These are phyloP conservation scores for Penicillium decumbens DNA, from an alignment of 2,329 filamentous ascomycete genomes.

Conservation along the genomic window DNA sequence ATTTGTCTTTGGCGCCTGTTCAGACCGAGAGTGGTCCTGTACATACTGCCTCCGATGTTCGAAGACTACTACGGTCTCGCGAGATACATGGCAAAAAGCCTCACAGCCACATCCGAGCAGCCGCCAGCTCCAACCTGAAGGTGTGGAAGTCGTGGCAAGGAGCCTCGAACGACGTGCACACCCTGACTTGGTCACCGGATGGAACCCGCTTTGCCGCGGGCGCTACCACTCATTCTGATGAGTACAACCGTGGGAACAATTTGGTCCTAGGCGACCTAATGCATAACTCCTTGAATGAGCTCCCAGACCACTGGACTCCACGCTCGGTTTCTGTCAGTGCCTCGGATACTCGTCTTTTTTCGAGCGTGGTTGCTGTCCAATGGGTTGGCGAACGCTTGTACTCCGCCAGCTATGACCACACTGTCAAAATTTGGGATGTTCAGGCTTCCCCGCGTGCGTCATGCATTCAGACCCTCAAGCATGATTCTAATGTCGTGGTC, in stretches of 20 bases:
- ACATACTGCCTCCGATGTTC: neutral
- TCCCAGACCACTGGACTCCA: conserved; percentile 50
- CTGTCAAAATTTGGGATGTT: conserved; percentile 55
- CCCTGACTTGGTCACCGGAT: conserved; percentile 54
- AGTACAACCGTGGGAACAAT: conserved; percentile 57
- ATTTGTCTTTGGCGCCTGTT: neutral
- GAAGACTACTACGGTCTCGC: conserved; percentile 26
- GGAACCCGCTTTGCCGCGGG: conserved; percentile 54
- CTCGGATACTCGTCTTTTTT: conserved; percentile 52
- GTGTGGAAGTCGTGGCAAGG: conserved; percentile 50
- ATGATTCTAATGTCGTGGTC: conserved; percentile 49
- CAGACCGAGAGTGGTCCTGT: neutral
- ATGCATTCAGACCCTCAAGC: conserved; percentile 39
- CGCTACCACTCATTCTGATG: conserved; percentile 53
- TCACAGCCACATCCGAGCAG: conserved; percentile 14
- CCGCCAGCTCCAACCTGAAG: conserved; percentile 40
- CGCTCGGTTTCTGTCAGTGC: conserved; percentile 42
- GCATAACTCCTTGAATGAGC: conserved; percentile 45
- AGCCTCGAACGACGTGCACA: conserved; percentile 55
- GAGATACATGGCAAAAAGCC: conserved; percentile 24
- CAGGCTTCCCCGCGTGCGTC: conserved; percentile 21
- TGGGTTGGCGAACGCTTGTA: conserved; percentile 50
- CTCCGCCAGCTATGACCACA: conserved; percentile 54
- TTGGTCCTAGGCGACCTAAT: conserved; percentile 50
- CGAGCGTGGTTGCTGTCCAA: conserved; percentile 52